Conservation (phyloP, 2,329 filamentous ascomycete species). For the Fusarium scirpi region DNA sequence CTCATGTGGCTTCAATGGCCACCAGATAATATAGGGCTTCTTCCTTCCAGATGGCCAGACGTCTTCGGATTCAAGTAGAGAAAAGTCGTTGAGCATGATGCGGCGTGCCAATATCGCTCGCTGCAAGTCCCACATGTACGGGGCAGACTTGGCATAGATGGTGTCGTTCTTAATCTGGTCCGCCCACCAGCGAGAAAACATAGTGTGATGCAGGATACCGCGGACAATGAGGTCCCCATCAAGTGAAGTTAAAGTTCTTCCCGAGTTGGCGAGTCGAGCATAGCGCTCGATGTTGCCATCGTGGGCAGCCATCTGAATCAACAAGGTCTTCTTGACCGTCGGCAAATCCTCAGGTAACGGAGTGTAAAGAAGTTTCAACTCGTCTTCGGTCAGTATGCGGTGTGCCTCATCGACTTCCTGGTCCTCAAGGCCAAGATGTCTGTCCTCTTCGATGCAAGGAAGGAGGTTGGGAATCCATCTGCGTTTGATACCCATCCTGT, state of each 20-base stretch:
- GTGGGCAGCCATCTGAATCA: conserved; percentile 55
- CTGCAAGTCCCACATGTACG: not conserved
- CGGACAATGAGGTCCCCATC: not conserved
- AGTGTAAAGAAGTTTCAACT: conserved; percentile 3
- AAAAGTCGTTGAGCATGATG: no score
- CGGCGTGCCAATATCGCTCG: no score
- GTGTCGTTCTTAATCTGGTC: no score
- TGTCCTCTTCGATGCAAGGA: conserved; percentile 17
- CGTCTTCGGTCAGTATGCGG: not conserved
- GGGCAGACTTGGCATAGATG: no score
- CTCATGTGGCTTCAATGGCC: no score
- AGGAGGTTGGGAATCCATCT: no score
- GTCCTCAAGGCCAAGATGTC: not conserved
- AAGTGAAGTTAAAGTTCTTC: not conserved
- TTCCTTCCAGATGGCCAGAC: no score
- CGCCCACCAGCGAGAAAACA: conserved; percentile 9
- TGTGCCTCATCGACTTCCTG: not conserved
- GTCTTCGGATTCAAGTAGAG: not conserved
- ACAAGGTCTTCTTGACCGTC: conserved; percentile 52
- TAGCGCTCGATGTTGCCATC: conserved; percentile 57
- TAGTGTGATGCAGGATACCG: conserved; percentile 5
- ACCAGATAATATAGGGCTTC: no score
- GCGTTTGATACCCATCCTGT: not conserved
- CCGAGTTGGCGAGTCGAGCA: conserved; percentile 48
- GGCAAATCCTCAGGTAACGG: conserved; percentile 55